phyloP scores from a whole-genome alignment of 495 filamentous ascomycete genomes.

The Penicillium simplicissimum region DNA sequence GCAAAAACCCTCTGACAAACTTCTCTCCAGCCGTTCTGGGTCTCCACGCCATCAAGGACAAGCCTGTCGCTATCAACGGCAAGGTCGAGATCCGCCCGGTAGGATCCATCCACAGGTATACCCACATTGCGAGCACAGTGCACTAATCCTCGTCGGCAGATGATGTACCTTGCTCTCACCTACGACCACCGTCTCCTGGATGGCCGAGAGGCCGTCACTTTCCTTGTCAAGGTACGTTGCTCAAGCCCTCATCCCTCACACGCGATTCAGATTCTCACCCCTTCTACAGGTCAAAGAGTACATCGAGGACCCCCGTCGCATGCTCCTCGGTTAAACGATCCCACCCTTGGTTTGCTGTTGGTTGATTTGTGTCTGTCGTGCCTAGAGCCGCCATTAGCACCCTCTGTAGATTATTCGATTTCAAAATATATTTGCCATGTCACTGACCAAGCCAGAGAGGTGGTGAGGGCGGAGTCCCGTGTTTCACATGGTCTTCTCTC shows the following conservation, averaged over 20 bases:
- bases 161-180: conserved; percentile 98
- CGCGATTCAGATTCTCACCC: conserved; percentile 15
- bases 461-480: not conserved
- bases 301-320: conserved; percentile 92
- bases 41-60: conserved; percentile 98
- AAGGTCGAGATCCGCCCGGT: conserved; percentile 90
- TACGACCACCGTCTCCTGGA: conserved; percentile 97
- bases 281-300: conserved; percentile 76
- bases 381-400: conserved; percentile 20
- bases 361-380: conserved; percentile 18
- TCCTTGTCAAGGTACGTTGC: conserved; percentile 77
- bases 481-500: not conserved
- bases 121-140: not conserved
- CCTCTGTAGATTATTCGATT: conserved; percentile 42
- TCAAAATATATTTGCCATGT: conserved; percentile 27
- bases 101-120: conserved; percentile 24
- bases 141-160: conserved; percentile 49
- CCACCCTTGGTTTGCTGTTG: conserved; percentile 5
- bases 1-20: conserved; percentile 5
- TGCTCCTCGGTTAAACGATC: conserved; percentile 66
- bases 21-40: conserved; percentile 72
- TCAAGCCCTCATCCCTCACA: not conserved
- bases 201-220: conserved; percentile 93
- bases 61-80: conserved; percentile 83
- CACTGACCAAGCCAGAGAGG: not conserved